phyloP scores from a whole-genome alignment of 352 stramenopile genomes.

The Thraustochytrium striatum region DNA sequence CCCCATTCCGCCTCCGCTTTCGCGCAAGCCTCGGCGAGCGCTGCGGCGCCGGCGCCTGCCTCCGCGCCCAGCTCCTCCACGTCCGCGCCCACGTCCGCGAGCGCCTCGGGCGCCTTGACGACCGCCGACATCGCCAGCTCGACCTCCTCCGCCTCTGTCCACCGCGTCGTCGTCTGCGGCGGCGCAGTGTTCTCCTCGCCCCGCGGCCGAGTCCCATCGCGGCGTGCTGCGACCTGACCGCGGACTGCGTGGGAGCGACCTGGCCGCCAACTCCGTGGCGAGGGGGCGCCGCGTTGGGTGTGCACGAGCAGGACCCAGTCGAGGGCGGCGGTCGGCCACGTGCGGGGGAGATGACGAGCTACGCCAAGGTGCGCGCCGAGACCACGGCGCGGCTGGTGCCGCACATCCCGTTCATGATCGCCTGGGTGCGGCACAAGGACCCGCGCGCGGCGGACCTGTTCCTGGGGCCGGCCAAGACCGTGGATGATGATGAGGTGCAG shows the following conservation, averaged over 20 bases:
- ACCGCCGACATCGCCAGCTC: no score
- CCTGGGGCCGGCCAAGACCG: neutral
- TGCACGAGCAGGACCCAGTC: no score
- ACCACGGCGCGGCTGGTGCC: conserved; percentile 22
- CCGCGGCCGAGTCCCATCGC: no score
- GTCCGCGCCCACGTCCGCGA: neutral
- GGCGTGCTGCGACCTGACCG: no score
- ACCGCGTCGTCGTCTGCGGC: no score
- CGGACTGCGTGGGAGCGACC: no score
- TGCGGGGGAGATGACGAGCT: conserved; percentile 4
- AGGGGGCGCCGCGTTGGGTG: no score
- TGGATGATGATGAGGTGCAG: neutral
- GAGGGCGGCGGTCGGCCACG: no score
- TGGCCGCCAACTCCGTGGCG: no score
- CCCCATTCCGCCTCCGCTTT: neutral
- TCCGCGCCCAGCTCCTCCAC: neutral
- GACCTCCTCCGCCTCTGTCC: no score
- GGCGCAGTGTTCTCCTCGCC: no score
- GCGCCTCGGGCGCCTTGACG: no score
- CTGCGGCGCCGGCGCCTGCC: neutral
- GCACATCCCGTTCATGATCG: conserved; percentile 21
- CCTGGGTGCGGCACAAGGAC: conserved; percentile 26
- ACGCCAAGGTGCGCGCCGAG: neutral
- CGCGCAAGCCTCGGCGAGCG: neutral
- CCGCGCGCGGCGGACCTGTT: conserved; percentile 8